Evolutionary conservation across 768 basidiomycete genomes (phyloP).

Genomic region (Russula sp.): DNA sequence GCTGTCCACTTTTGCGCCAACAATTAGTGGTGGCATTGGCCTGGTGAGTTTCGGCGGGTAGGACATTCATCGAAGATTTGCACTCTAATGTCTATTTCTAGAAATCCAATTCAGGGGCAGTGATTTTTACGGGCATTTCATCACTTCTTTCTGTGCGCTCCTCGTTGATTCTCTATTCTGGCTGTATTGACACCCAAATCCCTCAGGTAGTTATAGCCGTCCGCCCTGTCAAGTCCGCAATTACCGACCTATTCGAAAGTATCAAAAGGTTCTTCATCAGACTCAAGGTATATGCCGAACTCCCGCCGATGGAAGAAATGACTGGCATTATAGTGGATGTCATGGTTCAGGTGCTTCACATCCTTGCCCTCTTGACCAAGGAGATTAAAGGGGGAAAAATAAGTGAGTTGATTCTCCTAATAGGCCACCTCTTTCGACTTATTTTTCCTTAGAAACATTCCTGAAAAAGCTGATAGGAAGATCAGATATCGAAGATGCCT

Average conservation of each 20-base stretch:
- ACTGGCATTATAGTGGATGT: background rate
- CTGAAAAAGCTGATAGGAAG: background rate
- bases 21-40: background rate
- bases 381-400: background rate
- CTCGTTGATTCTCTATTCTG: no score
- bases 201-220: background rate
- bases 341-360: background rate
- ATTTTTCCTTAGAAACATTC: background rate
- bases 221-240: background rate
- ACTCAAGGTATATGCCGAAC: background rate
- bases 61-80: background rate
- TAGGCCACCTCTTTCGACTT: background rate
- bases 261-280: background rate
- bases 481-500: background rate
- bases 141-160: slow-evolving; percentile 2
- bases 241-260: background rate
- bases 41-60: no score
- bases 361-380: background rate
- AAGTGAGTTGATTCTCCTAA: background rate
- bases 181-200: no score
- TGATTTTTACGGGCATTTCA: slow-evolving; percentile 4
- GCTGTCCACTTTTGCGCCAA: background rate
- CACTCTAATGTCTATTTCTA: background rate
- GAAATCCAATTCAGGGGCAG: background rate
- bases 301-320: background rate